Conservation (phyloP, 805 yeast species). For the Brettanomyces sp. region DNA sequence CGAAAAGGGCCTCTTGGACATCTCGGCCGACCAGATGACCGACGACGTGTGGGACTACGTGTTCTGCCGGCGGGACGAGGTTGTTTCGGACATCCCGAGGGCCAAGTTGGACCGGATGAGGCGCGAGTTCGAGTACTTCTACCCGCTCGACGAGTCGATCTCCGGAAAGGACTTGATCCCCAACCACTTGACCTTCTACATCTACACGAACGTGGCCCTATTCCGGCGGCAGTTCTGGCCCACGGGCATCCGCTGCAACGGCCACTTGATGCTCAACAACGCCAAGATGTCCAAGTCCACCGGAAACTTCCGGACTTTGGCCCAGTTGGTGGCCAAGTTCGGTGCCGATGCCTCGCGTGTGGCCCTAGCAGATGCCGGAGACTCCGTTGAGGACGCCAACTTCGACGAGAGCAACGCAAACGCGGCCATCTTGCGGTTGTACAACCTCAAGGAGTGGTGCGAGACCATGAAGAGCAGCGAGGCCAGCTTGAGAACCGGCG, state of each 20-base stretch:
- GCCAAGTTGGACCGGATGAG: conserved; percentile 65
- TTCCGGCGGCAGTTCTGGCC: conserved; percentile 94
- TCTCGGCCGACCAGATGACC: conserved; percentile 77
- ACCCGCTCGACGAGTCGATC: conserved; percentile 84
- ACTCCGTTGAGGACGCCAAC: conserved; percentile 93
- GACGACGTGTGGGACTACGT: conserved; percentile 90
- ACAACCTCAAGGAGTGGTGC: conserved; percentile 90
- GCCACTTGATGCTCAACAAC: conserved; percentile 90
- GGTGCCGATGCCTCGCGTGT: conserved; percentile 98
- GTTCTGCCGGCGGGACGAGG: conserved; percentile 60
- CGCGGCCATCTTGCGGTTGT: conserved; percentile 91
- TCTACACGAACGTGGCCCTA: conserved; percentile 85
- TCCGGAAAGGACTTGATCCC: conserved; percentile 97
- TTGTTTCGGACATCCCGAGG: conserved; percentile 49
- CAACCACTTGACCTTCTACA: conserved; percentile 92
- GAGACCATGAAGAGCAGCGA: conserved; percentile 57
- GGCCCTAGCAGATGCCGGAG: conserved; percentile 98
- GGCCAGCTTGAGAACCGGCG: conserved; percentile 48
- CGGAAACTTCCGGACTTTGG: conserved; percentile 90
- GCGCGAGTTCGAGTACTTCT: conserved; percentile 93
- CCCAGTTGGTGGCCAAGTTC: conserved; percentile 74
- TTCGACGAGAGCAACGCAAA: conserved; percentile 94
- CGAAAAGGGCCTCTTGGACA: conserved; percentile 60
- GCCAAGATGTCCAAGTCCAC: conserved; percentile 98
- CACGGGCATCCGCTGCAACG: conserved; percentile 85